A percentile compares a stretch with the other conserved stretches of the same genome.
Evolutionary conservation across 106 monocot species (phyloP).

Genomic region (Agapanthus africanus): DNA sequence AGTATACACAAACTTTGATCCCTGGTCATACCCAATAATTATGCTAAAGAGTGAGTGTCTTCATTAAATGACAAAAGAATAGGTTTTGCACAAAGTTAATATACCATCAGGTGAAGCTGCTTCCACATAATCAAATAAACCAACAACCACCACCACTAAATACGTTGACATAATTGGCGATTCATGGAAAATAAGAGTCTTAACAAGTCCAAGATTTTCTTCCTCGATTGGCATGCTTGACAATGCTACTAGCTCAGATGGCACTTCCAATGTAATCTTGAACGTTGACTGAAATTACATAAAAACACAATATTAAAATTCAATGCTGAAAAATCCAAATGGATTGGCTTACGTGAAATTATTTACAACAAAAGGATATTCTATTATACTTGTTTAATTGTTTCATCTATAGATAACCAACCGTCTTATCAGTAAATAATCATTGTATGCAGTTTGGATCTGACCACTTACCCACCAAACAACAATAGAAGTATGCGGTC

Average conservation of each 20-base stretch:
- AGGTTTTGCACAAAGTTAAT: background rate
- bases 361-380: background rate
- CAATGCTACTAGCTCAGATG: conserved; percentile 75
- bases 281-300: conserved; percentile 62
- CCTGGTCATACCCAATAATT: conserved; percentile 27
- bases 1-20: conserved; percentile 73
- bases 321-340: background rate
- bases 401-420: background rate
- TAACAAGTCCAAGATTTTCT: conserved; percentile 39
- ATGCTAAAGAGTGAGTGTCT: background rate
- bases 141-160: conserved; percentile 87
- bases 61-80: background rate
- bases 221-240: conserved; percentile 81
- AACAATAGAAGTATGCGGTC: conserved; percentile 1
- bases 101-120: conserved; percentile 59
- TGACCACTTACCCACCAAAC: background rate
- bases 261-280: conserved; percentile 82
- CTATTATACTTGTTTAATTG: background rate
- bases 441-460: too few species aligned
- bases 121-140: conserved; percentile 89
- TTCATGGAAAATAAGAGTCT: conserved; percentile 62
- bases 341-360: background rate
- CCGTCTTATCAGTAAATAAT: conserved; percentile 3
- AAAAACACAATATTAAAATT: conserved; percentile 2
- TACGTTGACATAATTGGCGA: conserved; percentile 98